Evolutionary conservation across 2,329 filamentous ascomycete species (phyloP).

Genomic region (Colletotrichum agaves): DNA sequence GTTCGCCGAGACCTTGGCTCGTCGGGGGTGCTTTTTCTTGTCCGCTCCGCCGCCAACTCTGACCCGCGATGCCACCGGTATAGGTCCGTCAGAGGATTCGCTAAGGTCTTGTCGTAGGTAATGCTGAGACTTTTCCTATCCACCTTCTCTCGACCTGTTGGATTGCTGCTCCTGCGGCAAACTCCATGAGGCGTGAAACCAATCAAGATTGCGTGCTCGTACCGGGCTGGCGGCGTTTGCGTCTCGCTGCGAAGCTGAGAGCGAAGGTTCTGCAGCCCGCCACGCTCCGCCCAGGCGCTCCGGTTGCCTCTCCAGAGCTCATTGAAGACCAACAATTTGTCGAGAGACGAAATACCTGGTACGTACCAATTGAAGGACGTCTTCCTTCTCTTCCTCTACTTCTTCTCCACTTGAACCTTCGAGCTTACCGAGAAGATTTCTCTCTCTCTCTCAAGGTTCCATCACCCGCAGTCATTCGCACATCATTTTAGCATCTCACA

Average conservation of each 20-base stretch:
- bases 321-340: neutral
- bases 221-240: neutral
- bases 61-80: neutral
- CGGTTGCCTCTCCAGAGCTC: neutral
- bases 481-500: neutral
- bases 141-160: neutral
- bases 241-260: conserved; percentile 3
- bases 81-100: conserved; percentile 6
- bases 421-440: neutral
- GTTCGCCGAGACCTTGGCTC: conserved; percentile 32
- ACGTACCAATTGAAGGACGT: conserved; percentile 7
- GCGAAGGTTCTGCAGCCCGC: conserved; percentile 15
- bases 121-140: conserved; percentile 23
- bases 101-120: conserved; percentile 37
- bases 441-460: conserved; percentile 2
- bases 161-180: neutral
- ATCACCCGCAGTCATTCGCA: conserved; percentile 15
- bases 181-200: conserved; percentile 23
- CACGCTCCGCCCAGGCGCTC: neutral
- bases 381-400: neutral
- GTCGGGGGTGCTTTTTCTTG: conserved; percentile 2
- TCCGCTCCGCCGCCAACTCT: conserved; percentile 1
- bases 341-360: neutral
- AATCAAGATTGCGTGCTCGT: conserved; percentile 35
- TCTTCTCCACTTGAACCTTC: neutral